Conservation (phyloP, 139 green algal species). For the Tetratostichococcus sp. region DNA sequence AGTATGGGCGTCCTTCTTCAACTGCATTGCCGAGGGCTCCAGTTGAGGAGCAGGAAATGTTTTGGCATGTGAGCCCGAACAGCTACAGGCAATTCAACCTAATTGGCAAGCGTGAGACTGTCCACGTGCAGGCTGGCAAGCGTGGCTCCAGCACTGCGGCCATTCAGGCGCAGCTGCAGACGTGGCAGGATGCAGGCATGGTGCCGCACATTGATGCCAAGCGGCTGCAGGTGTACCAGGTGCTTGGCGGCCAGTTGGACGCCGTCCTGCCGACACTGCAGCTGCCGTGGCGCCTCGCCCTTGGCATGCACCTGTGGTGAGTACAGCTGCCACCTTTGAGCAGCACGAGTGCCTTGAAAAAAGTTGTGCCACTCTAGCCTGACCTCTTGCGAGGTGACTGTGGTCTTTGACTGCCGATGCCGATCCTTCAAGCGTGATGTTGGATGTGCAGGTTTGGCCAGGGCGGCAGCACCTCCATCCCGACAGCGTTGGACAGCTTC, state of each 20-base stretch:
- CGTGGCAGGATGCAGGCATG: slow-evolving; percentile 47
- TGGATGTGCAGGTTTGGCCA: slow-evolving; percentile 17
- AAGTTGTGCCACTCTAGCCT: too few species aligned
- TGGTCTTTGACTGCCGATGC: too few species aligned
- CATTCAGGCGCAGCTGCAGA: slow-evolving; percentile 54
- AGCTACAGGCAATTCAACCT: too few species aligned
- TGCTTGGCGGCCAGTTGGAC: slow-evolving; percentile 62
- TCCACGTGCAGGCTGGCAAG: slow-evolving; percentile 13
- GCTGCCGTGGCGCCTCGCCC: slow-evolving; percentile 77
- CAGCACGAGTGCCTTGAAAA: too few species aligned
- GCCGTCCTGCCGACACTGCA: slow-evolving; percentile 29
- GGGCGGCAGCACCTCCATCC: slow-evolving; percentile 12
- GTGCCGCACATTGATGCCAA: slow-evolving; percentile 30
- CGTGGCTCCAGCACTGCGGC: slow-evolving; percentile 8
- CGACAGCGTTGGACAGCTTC: slow-evolving; percentile 14
- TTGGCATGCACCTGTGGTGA: slow-evolving; percentile 73
- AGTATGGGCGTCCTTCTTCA: too few species aligned
- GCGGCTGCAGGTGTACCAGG: slow-evolving; percentile 46
- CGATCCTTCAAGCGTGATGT: too few species aligned
- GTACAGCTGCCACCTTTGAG: not conserved
- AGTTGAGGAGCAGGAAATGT: too few species aligned
- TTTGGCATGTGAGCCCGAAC: too few species aligned
- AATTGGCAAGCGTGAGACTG: not conserved
- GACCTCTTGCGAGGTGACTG: too few species aligned
- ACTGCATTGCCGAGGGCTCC: too few species aligned